Evolutionary conservation across 2,329 filamentous ascomycete species (phyloP), one percentile per base, ranked within the genome.

Genomic region (Colletotrichum paranaense): DNA sequence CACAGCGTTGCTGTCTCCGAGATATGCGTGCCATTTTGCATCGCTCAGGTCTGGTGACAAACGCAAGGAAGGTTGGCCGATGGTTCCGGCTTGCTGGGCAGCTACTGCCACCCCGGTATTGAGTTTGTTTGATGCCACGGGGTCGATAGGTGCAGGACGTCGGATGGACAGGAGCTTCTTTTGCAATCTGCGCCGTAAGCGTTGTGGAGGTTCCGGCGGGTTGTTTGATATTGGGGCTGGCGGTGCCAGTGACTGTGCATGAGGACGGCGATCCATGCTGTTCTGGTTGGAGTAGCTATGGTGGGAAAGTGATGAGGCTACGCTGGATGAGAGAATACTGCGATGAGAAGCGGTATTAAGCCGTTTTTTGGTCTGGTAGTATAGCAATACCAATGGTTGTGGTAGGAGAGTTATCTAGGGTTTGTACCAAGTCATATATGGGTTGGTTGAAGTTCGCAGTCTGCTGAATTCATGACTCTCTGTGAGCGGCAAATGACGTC

Each of bases 11-110:
- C 76, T 78, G 63, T 75, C 75, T 46, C 78, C 76, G 26, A 80
- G 76, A 69, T 81, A 81, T 16, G 79, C 79, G 49, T 77, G 75
- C 79, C 80, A 82, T 75, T 80, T 81, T 38, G 79, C 76, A 72
- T 81, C 78, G 71, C 79, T 81, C 7, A 81, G 77, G 49, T 82
- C 81, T n/a, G 80, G 78, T 12, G 80, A 76, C 35, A 78, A 70
- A 32, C 77, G 75, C 42, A 78, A 67, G 6, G 76, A 71, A 72
- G 67, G 28, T 62, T 49, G 28, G 62, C 53, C 56, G 74, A 75
- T 62, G 49, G 30, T 60, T 64, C 62, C 72, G 67, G 65, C 58
- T 30, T 75, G 74, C 12, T 74, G 67, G 16, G 66, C 73, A 53
- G 74, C 59, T 49, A 75, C 59, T 49, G 62, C 74, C 28, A 73